A percentile compares a stretch with the other conserved stretches of the same genome.
Evolutionary conservation across 176 grass and related monocot species (phyloP).

Genomic region (Oryza rufipogon): DNA sequence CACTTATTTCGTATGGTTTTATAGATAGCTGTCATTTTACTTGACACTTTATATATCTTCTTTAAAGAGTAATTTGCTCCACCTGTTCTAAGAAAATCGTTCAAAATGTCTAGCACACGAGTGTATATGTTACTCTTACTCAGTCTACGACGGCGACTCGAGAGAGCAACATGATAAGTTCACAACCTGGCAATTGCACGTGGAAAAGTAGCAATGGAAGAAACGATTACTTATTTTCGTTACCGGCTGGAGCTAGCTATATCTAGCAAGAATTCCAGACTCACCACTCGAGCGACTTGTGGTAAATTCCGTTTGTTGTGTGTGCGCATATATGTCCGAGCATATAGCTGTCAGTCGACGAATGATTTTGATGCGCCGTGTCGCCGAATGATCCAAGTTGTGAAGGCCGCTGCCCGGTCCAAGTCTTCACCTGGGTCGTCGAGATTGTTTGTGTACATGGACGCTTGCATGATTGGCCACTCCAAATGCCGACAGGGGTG

Average conservation of each 20-base stretch:
- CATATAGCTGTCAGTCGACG: background rate
- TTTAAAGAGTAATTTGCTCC: too few relatives aligned
- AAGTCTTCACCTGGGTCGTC: slow-evolving; percentile 27
- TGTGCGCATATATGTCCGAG: background rate
- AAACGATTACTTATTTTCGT: background rate
- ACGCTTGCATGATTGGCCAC: background rate
- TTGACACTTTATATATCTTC: too few relatives aligned
- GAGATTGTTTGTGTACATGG: background rate
- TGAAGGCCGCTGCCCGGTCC: slow-evolving; percentile 19
- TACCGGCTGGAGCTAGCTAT: background rate
- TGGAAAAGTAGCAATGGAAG: slow-evolving; percentile 13
- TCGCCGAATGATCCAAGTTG: background rate
- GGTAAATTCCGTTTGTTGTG: background rate
- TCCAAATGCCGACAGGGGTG: background rate
- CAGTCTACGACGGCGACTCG: background rate
- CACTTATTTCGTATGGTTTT: too few relatives aligned
- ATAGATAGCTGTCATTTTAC: too few relatives aligned
- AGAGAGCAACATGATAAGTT: background rate
- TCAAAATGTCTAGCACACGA: too few relatives aligned
- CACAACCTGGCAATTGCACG: background rate
- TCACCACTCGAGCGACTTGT: background rate
- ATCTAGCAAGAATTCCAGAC: background rate
- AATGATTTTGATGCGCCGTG: background rate
- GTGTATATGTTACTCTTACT: background rate
- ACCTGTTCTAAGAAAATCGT: too few relatives aligned